phyloP scores from a whole-genome alignment of 768 basidiomycete genomes.

The Xanthoconium stramineum region DNA sequence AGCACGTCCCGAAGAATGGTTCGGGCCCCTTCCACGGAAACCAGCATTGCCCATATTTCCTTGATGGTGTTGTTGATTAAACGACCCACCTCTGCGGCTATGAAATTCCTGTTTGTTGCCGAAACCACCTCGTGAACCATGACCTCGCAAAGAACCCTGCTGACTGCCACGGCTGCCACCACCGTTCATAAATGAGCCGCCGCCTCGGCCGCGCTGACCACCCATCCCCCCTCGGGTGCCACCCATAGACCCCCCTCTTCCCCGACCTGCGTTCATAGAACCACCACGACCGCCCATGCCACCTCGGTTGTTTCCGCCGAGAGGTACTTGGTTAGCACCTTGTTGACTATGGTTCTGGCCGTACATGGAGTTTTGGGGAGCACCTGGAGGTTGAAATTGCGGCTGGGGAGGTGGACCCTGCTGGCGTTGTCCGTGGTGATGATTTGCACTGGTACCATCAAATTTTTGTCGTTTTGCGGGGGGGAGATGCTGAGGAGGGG shows the following conservation, averaged over 20 bases:
- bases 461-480: constrained; percentile 91
- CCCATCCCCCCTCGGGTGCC: constrained; percentile 43
- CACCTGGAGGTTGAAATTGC: constrained; percentile 45
- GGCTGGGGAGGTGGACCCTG: constrained; percentile 56
- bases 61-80: constrained; percentile 40
- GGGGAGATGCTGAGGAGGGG: constrained; percentile 77
- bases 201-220: constrained; percentile 41
- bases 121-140: constrained; percentile 65
- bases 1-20: constrained; percentile 41
- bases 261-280: constrained; percentile 29
- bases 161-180: constrained; percentile 45
- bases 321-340: constrained; percentile 38
- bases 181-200: constrained; percentile 30
- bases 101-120: constrained; percentile 59
- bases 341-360: constrained; percentile 39
- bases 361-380: constrained; percentile 28
- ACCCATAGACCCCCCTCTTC: constrained; percentile 51
- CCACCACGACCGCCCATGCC: constrained; percentile 45
- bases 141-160: constrained; percentile 53
- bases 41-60: constrained; percentile 37
- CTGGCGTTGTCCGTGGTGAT: constrained; percentile 37
- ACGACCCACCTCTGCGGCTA: constrained; percentile 64
- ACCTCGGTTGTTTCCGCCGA: constrained; percentile 44
- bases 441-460: constrained; percentile 65
- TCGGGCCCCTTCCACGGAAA: constrained; percentile 63